Evolutionary conservation across 75 land plant genomes (phyloP), one percentile per base, ranked within the genome.

Genomic region (Cunninghamia lanceolata): DNA sequence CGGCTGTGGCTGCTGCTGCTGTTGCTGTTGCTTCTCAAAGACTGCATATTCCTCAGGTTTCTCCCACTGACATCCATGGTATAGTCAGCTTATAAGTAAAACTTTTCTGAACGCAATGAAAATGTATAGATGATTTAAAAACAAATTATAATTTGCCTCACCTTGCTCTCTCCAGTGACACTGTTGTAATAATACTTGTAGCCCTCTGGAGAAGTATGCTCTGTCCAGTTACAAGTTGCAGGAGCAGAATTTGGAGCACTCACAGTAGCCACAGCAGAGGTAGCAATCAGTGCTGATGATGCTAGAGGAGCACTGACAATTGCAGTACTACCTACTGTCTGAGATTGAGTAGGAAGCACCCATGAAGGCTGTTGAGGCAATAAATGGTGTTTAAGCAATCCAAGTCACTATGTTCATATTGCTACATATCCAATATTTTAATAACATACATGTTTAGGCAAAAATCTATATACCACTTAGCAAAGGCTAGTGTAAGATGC

Each of bases 201-300:
- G 30, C 99, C 99, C 84, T 96, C 99, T 32, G 99, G 99, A 38
- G 99, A 98, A 9, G 94, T 90, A 82, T 98, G 99, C 86, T 98
- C 99, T 75, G 99, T 94, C 99, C 99, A 98, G 81, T 89, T 91
- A 89, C 98, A 96, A 52, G 90, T 91, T 70, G 84, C 80, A 84
- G 93, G 88, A 82, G 94, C 84, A 39, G 88, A 86, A 42, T 77
- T 68, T 66, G 85, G 85, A 45, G 94, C 73, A 63, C 54, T 83
- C 11, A 85, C 87, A 52, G 91, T 81, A 52, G 89, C 50, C 32
- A 80, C 87, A 54, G 79, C 56, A 85, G 90, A 82, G 45, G 82
- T 70, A 73, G 36, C 75, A 34, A 34, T 73, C 3, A 73, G 75
- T 11, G 88, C 81, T 66, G 89, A 59, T 54, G 88, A 83, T 9